phyloP scores from a whole-genome alignment of 495 filamentous ascomycete genomes.

The Xylona heveae region DNA sequence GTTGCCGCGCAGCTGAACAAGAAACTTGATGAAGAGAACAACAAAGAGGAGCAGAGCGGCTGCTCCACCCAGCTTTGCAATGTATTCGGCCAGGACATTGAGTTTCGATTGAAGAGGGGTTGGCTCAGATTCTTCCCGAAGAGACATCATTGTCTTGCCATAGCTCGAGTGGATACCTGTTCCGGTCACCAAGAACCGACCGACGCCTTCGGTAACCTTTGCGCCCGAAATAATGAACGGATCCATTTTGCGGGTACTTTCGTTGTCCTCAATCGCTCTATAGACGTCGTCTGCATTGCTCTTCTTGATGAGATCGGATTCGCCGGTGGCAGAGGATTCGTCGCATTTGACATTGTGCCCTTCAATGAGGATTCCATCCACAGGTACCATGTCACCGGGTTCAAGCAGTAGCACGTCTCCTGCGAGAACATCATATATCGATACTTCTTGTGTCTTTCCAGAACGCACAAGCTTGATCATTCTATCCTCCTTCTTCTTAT shows the following conservation, averaged over 20 bases:
- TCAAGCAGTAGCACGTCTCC: slow-evolving; percentile 72
- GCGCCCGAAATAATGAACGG: slow-evolving; percentile 41
- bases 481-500: slow-evolving; percentile 21
- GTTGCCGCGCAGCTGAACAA: slow-evolving; percentile 24
- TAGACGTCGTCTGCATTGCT: slow-evolving; percentile 34
- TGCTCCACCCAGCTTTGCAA: slow-evolving; percentile 26
- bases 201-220: slow-evolving; percentile 42
- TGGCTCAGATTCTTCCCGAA: slow-evolving; percentile 36
- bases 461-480: slow-evolving; percentile 36
- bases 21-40: slow-evolving; percentile 37
- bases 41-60: slow-evolving; percentile 41
- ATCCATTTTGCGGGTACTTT: slow-evolving; percentile 35
- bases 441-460: slow-evolving; percentile 54
- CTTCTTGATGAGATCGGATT: slow-evolving; percentile 49
- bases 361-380: slow-evolving; percentile 16
- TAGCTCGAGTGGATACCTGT: slow-evolving; percentile 40
- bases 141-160: slow-evolving; percentile 39
- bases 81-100: slow-evolving; percentile 39
- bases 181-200: slow-evolving; percentile 39
- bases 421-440: slow-evolving; percentile 58
- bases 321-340: slow-evolving; percentile 47
- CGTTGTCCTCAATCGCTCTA: slow-evolving; percentile 29
- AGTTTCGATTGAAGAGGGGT: slow-evolving; percentile 46
- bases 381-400: slow-evolving; percentile 59
- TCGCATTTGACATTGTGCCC: slow-evolving; percentile 41